Evolutionary conservation across 306 rosid genomes (phyloP).

Genomic region (Quercus bicolor): DNA sequence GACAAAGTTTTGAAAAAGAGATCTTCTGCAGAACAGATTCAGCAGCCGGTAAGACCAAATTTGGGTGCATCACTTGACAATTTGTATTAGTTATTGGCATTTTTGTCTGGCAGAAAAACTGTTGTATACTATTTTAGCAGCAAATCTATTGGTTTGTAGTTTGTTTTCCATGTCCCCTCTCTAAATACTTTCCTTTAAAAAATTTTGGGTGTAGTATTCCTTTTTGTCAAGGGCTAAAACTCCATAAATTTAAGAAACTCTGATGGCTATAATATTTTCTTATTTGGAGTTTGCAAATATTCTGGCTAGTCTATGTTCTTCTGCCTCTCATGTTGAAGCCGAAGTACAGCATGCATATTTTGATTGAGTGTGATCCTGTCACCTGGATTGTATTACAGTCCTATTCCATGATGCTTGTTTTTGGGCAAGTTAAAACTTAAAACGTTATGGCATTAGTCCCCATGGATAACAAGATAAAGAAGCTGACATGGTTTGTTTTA

Average conservation of each 20-base stretch:
- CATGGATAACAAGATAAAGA: not conserved
- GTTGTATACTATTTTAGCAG: not conserved
- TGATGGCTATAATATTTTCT: not conserved
- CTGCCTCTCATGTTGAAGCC: not conserved
- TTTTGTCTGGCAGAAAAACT: not conserved
- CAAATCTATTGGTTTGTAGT: not conserved
- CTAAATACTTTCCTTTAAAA: not conserved
- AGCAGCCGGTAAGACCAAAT: slow-evolving; percentile 49
- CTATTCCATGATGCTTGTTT: not conserved
- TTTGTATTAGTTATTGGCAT: not conserved
- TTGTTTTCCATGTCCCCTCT: not conserved
- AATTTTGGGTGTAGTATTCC: not conserved
- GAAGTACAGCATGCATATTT: not conserved
- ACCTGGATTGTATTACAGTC: not conserved
- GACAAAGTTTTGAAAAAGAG: slow-evolving; percentile 37
- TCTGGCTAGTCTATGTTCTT: not conserved
- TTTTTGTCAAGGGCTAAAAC: not conserved
- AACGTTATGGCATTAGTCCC: not conserved
- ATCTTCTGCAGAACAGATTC: slow-evolving; percentile 38
- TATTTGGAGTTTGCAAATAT: not conserved
- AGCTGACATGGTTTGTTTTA: not conserved
- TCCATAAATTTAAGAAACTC: not conserved
- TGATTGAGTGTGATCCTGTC: not conserved
- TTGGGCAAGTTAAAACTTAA: not conserved
- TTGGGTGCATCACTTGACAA: slow-evolving; percentile 2